Conservation (phyloP, 169 alveolate genomes). For the Plasmodium cynomolgi region DNA sequence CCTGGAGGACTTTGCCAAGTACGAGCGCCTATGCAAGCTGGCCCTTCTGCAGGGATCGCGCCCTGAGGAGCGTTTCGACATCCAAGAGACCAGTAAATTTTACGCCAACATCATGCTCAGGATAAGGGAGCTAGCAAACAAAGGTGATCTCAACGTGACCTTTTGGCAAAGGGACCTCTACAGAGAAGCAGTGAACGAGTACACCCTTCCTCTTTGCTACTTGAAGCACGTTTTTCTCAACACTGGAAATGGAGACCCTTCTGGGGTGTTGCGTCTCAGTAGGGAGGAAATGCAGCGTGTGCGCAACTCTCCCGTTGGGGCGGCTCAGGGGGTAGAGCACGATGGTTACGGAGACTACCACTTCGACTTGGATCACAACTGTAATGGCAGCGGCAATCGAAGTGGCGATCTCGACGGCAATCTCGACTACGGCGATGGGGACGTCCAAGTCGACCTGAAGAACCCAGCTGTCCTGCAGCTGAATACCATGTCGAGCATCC, state of each 20-base stretch:
- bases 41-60: neutral
- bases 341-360: neutral
- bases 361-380: neutral
- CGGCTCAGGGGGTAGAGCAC: neutral
- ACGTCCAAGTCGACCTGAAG: neutral
- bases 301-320: neutral
- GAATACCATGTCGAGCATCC: conserved; percentile 36
- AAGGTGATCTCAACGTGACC: neutral
- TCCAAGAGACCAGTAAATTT: conserved; percentile 42
- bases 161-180: conserved; percentile 15
- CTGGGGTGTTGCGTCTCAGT: neutral
- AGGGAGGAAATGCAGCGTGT: neutral
- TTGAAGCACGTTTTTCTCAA: conserved; percentile 5
- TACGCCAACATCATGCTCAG: conserved; percentile 13
- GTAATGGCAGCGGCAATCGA: too few relatives aligned
- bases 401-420: too few relatives aligned
- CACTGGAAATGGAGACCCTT: neutral
- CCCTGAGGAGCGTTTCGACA: conserved; percentile 23
- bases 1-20: neutral
- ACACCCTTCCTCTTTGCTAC: conserved; percentile 22
- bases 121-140: neutral
- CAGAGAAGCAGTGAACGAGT: conserved; percentile 1
- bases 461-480: neutral
- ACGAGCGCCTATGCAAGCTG: conserved; percentile 8
- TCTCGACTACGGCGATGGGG: neutral